Conservation (phyloP, 2,329 filamentous ascomycete species). For the Aspergillus transmontanensis region DNA sequence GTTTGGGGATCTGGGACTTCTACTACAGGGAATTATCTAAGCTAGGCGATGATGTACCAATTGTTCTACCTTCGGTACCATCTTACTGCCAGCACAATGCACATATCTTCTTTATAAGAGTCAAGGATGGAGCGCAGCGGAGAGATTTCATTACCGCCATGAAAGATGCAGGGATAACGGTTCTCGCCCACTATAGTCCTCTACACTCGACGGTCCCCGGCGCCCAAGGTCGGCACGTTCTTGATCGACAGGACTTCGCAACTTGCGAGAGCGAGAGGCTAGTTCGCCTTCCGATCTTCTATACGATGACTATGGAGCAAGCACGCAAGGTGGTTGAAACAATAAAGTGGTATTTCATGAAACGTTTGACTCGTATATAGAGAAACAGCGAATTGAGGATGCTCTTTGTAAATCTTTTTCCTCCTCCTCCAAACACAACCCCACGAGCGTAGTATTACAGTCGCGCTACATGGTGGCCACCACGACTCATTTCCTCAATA, state of each 20-base stretch:
- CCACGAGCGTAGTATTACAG: too few species aligned
- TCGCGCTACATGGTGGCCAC: too few species aligned
- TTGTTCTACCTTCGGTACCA: too few species aligned
- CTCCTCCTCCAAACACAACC: too few species aligned
- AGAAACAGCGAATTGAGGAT: too few species aligned
- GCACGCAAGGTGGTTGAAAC: too few species aligned
- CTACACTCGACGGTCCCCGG: not conserved
- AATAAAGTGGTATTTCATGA: too few species aligned
- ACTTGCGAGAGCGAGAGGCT: not conserved
- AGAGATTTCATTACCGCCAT: not conserved
- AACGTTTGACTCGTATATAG: too few species aligned
- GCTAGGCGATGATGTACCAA: too few species aligned
- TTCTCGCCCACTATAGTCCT: not conserved
- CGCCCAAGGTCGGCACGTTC: not conserved
- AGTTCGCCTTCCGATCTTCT: not conserved
- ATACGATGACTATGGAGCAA: not conserved
- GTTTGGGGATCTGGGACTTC: not conserved
- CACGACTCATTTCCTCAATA: too few species aligned
- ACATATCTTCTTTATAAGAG: not conserved
- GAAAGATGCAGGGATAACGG: not conserved
- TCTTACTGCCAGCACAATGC: not conserved
- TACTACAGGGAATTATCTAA: too few species aligned
- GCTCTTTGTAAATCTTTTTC: too few species aligned
- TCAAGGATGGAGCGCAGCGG: not conserved
- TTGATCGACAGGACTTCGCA: not conserved